Conservation (phyloP, 768 basidiomycete species). For the Kondoa malvinella region DNA sequence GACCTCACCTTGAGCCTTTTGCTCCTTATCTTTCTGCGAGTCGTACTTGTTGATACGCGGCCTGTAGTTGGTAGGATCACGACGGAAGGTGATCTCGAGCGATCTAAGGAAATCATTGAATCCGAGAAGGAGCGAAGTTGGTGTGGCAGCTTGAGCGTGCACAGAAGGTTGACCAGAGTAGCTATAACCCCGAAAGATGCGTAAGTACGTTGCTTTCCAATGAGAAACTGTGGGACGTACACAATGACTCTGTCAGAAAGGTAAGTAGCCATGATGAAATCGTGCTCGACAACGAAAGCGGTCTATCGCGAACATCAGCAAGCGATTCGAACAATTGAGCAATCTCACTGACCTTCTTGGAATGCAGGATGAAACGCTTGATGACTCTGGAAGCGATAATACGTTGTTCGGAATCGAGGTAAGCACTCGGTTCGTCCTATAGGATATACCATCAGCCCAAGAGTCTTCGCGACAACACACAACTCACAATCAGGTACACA, state of each 20-base stretch:
- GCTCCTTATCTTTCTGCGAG: conserved; percentile 36
- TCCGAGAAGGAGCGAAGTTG: conserved; percentile 81
- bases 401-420: conserved; percentile 98
- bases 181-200: conserved; percentile 19
- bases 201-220: not conserved
- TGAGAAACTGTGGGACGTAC: conserved; percentile 45
- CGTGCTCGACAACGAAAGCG: conserved; percentile 98
- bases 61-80: conserved; percentile 56
- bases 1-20: no score
- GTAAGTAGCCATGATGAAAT: conserved; percentile 95
- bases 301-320: conserved; percentile 83
- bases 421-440: conserved; percentile 67
- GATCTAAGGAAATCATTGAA: conserved; percentile 97
- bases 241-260: conserved; percentile 95
- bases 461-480: not conserved
- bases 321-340: not conserved
- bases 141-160: conserved; percentile 73
- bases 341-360: not conserved
- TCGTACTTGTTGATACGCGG: conserved; percentile 36
- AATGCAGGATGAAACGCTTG: conserved; percentile 44
- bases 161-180: conserved; percentile 52
- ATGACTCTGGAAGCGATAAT: conserved; percentile 96
- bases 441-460: not conserved
- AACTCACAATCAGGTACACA: conserved; percentile 59
- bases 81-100: conserved; percentile 91